Conservation (phyloP, 805 yeast species). For the Lipomyces starkeyi region DNA sequence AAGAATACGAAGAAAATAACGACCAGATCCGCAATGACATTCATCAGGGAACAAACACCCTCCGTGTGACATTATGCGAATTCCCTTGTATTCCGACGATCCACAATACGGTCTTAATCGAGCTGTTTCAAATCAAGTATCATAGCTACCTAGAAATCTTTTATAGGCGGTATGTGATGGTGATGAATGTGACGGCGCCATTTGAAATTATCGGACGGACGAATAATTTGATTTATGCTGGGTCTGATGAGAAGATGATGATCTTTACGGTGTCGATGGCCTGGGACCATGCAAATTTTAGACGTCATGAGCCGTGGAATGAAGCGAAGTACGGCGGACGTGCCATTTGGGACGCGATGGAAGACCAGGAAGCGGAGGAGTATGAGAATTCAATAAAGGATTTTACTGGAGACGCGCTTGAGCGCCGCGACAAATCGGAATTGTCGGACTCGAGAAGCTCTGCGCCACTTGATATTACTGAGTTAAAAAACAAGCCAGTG, state of each 20-base stretch:
- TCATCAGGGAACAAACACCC: conserved; percentile 34
- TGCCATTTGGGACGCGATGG: conserved; percentile 22
- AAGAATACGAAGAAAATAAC: conserved; percentile 11
- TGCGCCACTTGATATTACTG: not conserved
- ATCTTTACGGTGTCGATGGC: conserved; percentile 29
- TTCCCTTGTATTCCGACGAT: conserved; percentile 37
- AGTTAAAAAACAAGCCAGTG: not conserved
- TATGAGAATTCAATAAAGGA: conserved; percentile 9
- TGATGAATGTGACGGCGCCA: conserved; percentile 35
- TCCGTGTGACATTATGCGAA: conserved; percentile 35
- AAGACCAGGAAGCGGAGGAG: conserved; percentile 19
- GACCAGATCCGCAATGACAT: conserved; percentile 6
- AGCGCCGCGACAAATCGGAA: not conserved
- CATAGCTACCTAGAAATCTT: conserved; percentile 16
- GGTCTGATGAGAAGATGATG: conserved; percentile 25
- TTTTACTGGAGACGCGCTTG: not conserved
- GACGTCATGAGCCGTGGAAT: conserved; percentile 21
- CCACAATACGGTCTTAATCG: conserved; percentile 33
- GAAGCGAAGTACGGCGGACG: conserved; percentile 29
- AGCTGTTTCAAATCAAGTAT: conserved; percentile 31
- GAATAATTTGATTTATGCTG: conserved; percentile 28
- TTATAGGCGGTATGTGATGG: conserved; percentile 28
- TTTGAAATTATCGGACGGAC: conserved; percentile 35
- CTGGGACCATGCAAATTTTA: conserved; percentile 27
- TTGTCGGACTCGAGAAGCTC: not conserved